Evolutionary conservation across 1,284 basidiomycete genomes (phyloP).

Genomic region (Cryptococcus sp.): DNA sequence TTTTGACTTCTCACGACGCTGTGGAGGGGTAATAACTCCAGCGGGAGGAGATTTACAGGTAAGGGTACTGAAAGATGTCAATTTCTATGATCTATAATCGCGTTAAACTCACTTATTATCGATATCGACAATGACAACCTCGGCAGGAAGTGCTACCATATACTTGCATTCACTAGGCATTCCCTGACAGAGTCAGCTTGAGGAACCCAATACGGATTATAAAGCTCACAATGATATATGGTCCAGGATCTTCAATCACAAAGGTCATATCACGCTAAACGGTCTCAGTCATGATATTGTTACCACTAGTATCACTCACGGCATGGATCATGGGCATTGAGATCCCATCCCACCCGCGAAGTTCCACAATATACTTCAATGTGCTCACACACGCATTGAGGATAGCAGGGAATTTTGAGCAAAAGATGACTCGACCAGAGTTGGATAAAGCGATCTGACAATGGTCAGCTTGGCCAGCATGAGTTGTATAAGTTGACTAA

Average conservation of each 20-base stretch:
- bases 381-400: conserved; percentile 76
- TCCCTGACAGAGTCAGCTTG: conserved; percentile 49
- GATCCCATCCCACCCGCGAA: conserved; percentile 90
- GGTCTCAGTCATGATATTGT: too few relatives aligned
- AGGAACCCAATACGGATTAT: too few relatives aligned
- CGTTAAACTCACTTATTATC: conserved; percentile 72
- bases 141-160: conserved; percentile 65
- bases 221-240: conserved; percentile 69
- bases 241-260: conserved; percentile 56
- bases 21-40: conserved; percentile 72
- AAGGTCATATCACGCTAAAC: conserved; percentile 35
- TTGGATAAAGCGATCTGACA: conserved; percentile 81
- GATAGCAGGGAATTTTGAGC: conserved; percentile 84
- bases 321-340: conserved; percentile 80
- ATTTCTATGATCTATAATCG: not conserved
- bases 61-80: conserved; percentile 40
- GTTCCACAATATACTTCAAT: conserved; percentile 84
- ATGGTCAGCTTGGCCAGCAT: not conserved
- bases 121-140: conserved; percentile 86
- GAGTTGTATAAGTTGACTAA: conserved; percentile 37
- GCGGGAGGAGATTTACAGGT: conserved; percentile 72
- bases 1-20: conserved; percentile 77
- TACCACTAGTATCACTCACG: conserved; percentile 12
- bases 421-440: conserved; percentile 84
- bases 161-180: conserved; percentile 81